Percentiles rank a stretch among this genome's conserved stretches.
Conservation (phyloP, 345 rosid genomes). For the Sonneratia alba region DNA sequence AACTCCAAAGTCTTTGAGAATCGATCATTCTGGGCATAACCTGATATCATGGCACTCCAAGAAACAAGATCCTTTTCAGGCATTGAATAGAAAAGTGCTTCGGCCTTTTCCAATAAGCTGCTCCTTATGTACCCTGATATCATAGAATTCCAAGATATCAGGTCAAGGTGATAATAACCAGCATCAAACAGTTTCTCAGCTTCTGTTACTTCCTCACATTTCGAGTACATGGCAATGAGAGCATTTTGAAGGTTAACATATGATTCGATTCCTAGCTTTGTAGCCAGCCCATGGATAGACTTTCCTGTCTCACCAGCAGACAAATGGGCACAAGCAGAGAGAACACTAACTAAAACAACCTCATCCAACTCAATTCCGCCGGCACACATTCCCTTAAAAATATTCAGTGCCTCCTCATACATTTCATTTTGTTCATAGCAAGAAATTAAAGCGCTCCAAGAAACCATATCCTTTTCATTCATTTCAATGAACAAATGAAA, state of each 20-base stretch:
- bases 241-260: conserved; percentile 56
- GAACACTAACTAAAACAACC: conserved; percentile 35
- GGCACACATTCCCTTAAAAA: conserved; percentile 29
- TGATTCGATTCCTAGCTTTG: conserved; percentile 33
- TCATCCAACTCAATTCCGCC: conserved; percentile 32
- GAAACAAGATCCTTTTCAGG: conserved; percentile 40
- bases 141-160: conserved; percentile 57
- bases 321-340: conserved; percentile 36
- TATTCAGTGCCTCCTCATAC: conserved; percentile 31
- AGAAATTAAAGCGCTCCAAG: conserved; percentile 55
- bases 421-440: conserved; percentile 40
- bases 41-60: conserved; percentile 50
- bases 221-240: conserved; percentile 44
- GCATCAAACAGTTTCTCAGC: conserved; percentile 35
- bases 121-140: conserved; percentile 42
- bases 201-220: conserved; percentile 24
- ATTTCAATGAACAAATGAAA: conserved; percentile 28
- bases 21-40: conserved; percentile 33
- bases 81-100: conserved; percentile 39
- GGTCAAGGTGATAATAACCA: conserved; percentile 24
- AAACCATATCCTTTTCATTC: conserved; percentile 37
- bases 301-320: conserved; percentile 17
- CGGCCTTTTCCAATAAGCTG: conserved; percentile 34
- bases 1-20: conserved; percentile 34
- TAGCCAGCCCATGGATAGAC: conserved; percentile 26